Evolutionary conservation across 768 basidiomycete species (phyloP), one percentile per base, ranked within the genome.

Genomic region (Trametes cubensis): DNA sequence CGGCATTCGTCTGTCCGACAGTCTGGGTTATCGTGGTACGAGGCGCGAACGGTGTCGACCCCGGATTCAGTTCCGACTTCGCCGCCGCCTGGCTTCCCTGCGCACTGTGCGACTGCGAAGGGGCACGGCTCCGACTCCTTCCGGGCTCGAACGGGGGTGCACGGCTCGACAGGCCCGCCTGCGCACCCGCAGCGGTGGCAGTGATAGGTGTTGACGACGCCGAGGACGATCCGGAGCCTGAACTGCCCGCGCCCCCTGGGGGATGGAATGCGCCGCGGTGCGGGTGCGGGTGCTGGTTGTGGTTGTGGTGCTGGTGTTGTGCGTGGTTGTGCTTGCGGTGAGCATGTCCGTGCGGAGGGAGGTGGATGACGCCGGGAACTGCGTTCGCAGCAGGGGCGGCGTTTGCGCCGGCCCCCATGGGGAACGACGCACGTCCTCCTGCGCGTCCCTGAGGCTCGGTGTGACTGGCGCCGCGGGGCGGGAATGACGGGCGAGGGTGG

Each of bases 71-170:
- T 23, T 72, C 71, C 23, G 70, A 70, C 65, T 60, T 70, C 26
- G 45, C 55, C 14, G 53, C 42, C 34, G 62, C 52, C 42, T 46
- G 45, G 21, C 45, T 28, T 7, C 48, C 25, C 49, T 41, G 46
- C 3, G 53, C 15, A 45, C 49, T 39, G 20, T 58, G 63, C 20
- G 57, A 63, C 20, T 49, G 52, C 40, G 62, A 55, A 25, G 58
- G 45, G 20, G 58, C 53, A 10, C 46, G 52, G 23, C 49, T 28
- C 40, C 50, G 73, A 13, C 50, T 56, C 10, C 55, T 46, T 44
- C 71, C 75, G 2, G 83, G 84, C 66, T 85, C 84, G 56, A 85
- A 86, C 17, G 83, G 80, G 4, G 79, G 76, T 2, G 84, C 85
- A 41, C 78, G 80, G 60, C 80, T 79, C 11, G 84, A 85, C n/a